Percentiles rank a stretch among this genome's conserved stretches.
phyloP scores from a whole-genome alignment of 495 filamentous ascomycete genomes.

The Niebla homalea region DNA sequence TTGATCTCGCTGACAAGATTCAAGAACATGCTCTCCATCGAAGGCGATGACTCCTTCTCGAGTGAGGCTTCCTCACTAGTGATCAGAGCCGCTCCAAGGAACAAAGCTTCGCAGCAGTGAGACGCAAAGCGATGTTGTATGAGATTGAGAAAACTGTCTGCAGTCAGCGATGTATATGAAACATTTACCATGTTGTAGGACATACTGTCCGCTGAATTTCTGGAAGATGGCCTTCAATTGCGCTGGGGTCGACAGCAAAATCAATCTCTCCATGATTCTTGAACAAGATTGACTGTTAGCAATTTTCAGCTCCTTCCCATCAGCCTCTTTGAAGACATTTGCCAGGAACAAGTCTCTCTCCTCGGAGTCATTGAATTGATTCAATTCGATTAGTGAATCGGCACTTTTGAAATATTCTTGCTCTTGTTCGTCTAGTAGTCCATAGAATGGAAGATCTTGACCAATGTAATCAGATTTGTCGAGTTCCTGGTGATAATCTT shows the following conservation, averaged over 20 bases:
- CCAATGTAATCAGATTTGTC: too few species aligned
- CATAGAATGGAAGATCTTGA: slow-evolving; percentile 58
- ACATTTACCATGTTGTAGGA: too few species aligned
- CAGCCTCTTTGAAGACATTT: slow-evolving; percentile 74
- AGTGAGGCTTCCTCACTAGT: slow-evolving; percentile 51
- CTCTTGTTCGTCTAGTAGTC: slow-evolving; percentile 77
- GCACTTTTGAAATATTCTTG: slow-evolving; percentile 87
- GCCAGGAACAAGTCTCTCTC: slow-evolving; percentile 68
- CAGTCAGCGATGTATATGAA: slow-evolving; percentile 3
- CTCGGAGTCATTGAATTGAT: slow-evolving; percentile 67
- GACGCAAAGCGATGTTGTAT: slow-evolving; percentile 91
- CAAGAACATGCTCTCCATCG: slow-evolving; percentile 78
- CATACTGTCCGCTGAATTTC: slow-evolving; percentile 67
- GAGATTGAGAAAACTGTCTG: slow-evolving; percentile 57
- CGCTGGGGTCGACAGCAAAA: slow-evolving; percentile 59
- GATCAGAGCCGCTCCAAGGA: slow-evolving; percentile 63
- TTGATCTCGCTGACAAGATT: slow-evolving; percentile 70
- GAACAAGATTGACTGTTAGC: slow-evolving; percentile 92
- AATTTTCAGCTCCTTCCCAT: slow-evolving; percentile 88
- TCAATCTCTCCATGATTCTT: slow-evolving; percentile 78
- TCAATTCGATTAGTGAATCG: slow-evolving; percentile 74
- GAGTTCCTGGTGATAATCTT: not conserved
- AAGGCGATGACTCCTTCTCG: slow-evolving; percentile 22
- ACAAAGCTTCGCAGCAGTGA: slow-evolving; percentile 92
- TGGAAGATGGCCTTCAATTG: slow-evolving; percentile 79